Evolutionary conservation across 2,329 filamentous ascomycete species (phyloP).

Genomic region (Chaetomiaceae sp.): DNA sequence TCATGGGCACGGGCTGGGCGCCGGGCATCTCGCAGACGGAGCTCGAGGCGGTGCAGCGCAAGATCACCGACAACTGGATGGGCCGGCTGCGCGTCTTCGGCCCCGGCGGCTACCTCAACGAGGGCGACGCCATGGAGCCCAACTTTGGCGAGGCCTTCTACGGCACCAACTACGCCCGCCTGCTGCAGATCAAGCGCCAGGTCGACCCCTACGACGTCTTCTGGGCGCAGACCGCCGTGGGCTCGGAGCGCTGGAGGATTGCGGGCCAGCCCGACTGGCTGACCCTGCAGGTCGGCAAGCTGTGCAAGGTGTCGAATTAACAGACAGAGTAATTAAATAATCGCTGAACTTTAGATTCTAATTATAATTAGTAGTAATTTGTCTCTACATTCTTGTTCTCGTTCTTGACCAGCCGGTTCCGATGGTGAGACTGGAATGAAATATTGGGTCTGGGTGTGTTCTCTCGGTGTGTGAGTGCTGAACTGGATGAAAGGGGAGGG

Average conservation of each 20-base stretch:
- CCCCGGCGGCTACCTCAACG: slow-evolving; percentile 21
- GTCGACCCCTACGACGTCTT: slow-evolving; percentile 23
- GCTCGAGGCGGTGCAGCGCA: slow-evolving; percentile 22
- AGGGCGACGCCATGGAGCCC: slow-evolving; percentile 23
- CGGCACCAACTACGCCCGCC: slow-evolving; percentile 21
- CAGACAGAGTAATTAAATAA: no score
- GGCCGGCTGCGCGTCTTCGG: slow-evolving; percentile 10
- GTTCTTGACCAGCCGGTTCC: no score
- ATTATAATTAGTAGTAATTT: no score
- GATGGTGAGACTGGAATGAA: no score
- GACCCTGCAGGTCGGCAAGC: slow-evolving; percentile 21
- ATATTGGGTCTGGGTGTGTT: no score
- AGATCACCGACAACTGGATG: slow-evolving; percentile 32
- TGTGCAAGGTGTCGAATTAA: slow-evolving; percentile 20
- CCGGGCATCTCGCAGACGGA: slow-evolving; percentile 6
- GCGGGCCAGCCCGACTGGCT: slow-evolving; percentile 18
- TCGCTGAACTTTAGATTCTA: no score
- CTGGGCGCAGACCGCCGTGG: slow-evolving; percentile 23
- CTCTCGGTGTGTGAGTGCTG: no score
- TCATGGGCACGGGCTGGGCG: slow-evolving; percentile 29
- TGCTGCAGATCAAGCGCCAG: slow-evolving; percentile 21
- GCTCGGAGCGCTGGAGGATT: slow-evolving; percentile 21
- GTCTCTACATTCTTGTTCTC: no score
- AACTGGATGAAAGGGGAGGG: no score
- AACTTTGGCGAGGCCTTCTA: slow-evolving; percentile 20